Evolutionary conservation across 2,329 filamentous ascomycete species (phyloP), one percentile per base, ranked within the genome.

Genomic region (Dothistroma septosporum): DNA sequence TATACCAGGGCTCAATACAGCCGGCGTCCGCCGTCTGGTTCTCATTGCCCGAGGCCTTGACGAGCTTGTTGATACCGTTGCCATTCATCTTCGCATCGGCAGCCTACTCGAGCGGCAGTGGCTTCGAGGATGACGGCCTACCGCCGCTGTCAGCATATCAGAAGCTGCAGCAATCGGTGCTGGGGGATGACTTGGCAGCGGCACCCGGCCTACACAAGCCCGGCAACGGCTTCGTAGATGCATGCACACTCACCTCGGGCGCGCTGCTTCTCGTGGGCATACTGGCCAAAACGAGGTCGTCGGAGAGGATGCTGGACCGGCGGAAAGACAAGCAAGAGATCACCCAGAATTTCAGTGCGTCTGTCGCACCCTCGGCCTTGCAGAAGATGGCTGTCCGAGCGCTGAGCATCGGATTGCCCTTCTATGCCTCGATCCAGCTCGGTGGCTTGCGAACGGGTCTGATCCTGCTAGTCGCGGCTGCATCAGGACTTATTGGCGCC

Each of bases 381-480:
- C 63, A 56, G 46, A 61, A 62, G 19, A 66, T 68, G 60, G 63
- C 65, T 14, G 28, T 64, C n/a, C 63, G 71, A 19, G 52, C 64
- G 1, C 19, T 72, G 31, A 65, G 66, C 48, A 63, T 72, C 12
- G 73, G 67, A 9, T 67, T 86, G 32, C 84, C 84, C 0, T 82
- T 84, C 66, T 86, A 83, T 68, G 81, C 83, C 9, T 72, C 81
- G 0, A 75, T 83, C 63, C 79, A 84, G 59, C 70, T 86, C 12
- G 84, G 83, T 9, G 82, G 81, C 12, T 77, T 80, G 59, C 75
- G 80, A 57, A 79, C 81, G n/a, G 80, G 81, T 11, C 72, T 85
- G n/a, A 64, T 80, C 1, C 64, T 85, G 31, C 72, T 85, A 48
- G 70, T 79, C 35, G 77, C 79, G 8, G 64, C 77, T 2, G 76